Evolutionary conservation across 1,284 basidiomycete species (phyloP), one percentile per base, ranked within the genome.

Genomic region (Trichosporon faecale): DNA sequence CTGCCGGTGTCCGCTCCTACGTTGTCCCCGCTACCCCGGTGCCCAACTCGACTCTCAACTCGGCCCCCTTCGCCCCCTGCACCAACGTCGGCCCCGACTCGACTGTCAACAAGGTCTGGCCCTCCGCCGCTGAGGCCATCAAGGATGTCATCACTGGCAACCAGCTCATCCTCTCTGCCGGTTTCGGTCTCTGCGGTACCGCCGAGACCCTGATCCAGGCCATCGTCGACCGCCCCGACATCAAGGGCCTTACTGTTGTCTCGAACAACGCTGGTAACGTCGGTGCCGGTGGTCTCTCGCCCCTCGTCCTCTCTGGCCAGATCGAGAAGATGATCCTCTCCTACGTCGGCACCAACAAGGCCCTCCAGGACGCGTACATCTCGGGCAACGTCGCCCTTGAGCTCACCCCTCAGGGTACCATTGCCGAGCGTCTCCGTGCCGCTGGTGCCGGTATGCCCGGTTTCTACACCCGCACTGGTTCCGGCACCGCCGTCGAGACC

Each of bases 391-490:
- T 96, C 72, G 88, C 91, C 0, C 84, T 97, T 52, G 94, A 97
- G 80, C 89, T 97, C 37, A 91, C 91, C 61, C 94, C 94, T 2
- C 94, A 97, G 84, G 94, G 85, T n/a, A 95, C 94, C 12, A 89
- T 99, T 33, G 91, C 92, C 21, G 96, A 97, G 80, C 90, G 95
- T 72, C 87, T 97, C 72, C 89, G 95, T 37, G 91, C 95, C 4
- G 94, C 94, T 70, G 95, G 92, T 2, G 93, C 94, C 25, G 96
- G 96, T 69, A 95, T 97, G 76, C 96, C 96, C 6, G 95, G 93
- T 11, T 95, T 99, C 86, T 99, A 88, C 85, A 98, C 95, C 4
- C 93, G 95, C 4, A 97, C 95, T 2, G 96, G 95, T 60, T 92
- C 91, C n/a, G 79, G 80, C 44, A 95, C 93, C n/a, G 90, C 91